Evolutionary conservation across 371 early-diverging fungal genomes (phyloP), one percentile per base, ranked within the genome.

Genomic region (Mortierella sp.): DNA sequence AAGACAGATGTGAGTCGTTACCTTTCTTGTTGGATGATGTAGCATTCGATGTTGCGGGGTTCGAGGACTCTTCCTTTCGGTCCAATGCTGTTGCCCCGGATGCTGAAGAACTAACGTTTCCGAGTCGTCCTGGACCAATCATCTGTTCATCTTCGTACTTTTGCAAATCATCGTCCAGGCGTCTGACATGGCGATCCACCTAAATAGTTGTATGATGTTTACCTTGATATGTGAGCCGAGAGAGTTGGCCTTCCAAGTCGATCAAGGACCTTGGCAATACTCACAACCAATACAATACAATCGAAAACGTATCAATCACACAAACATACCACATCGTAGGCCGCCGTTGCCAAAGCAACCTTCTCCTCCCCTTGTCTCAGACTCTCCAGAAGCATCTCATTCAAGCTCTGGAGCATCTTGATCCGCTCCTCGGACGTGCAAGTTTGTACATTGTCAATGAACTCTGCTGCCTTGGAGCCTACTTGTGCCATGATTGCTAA

Each of bases 321-420:
- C n/a, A 28, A 14, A 59, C 81, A n/a, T 82, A 95, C 97, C 61
- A 93, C 85, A 65, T 98, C 96, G 67, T 93, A 96, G 0, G 97
- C 96, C 40, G 95, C 90, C 41, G 91, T 90, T 3, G 97, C 97
- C 28, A 98, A 67, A 0, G 92, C 89, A 0, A 96, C 94, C 54
- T 96, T 98, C 54, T 96, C 96, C 69, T 95, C 95, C 25, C 93
- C 94, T 58, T 96, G 90, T 65, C 94, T 91, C 21, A 93, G 79
- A n/a, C 90, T 89, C 25, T 91, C 92, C 14, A 80, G 81, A 40
- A 94, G 81, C 25, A 87, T 57, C 21, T 76, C 83, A 43, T 82
- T 80, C 43, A 97, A 74, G 9, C 81, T 79, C 60, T 85, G 83
- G 45, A 97, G 78, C 43, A 84, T 72, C 50, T 83, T 82, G 21